These are phyloP conservation scores for Ocimum tenuiflorum DNA, from an alignment of 257 asterid genomes.

Conservation along the genomic window DNA sequence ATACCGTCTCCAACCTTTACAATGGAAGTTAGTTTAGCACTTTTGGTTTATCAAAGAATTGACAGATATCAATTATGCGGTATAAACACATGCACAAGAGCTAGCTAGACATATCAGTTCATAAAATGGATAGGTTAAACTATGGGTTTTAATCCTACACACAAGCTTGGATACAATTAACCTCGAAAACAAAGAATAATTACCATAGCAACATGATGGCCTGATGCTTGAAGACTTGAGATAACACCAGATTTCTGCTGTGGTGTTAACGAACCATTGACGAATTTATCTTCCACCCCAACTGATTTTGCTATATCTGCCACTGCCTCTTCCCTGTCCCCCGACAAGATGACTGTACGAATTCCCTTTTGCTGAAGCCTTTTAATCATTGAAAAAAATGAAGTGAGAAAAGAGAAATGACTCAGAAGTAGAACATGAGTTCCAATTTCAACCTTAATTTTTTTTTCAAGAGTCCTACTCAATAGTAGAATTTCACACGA, in stretches of 20 bases:
- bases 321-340: conserved; percentile 99
- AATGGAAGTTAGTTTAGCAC: conserved; percentile 12
- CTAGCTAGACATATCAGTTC: neutral
- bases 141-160: too few species aligned
- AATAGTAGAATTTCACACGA: neutral
- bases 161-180: neutral
- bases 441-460: neutral
- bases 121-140: too few species aligned
- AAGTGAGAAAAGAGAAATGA: conserved; percentile 7
- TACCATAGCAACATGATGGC: conserved; percentile 91
- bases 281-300: conserved; percentile 63
- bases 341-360: conserved; percentile 68
- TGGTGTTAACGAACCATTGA: conserved; percentile 74
- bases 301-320: conserved; percentile 78
- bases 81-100: neutral
- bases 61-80: neutral
- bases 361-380: conserved; percentile 89
- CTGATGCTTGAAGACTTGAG: conserved; percentile 72
- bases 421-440: conserved; percentile 6
- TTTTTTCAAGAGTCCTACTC: neutral
- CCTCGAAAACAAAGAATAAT: conserved; percentile 7
- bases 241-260: conserved; percentile 71
- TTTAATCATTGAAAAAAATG: conserved; percentile 16
- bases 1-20: conserved; percentile 97
- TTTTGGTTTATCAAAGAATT: neutral